Base-by-base conservation (phyloP, 148 eudicot genomes). In the Spergularia bocconei region DNA sequence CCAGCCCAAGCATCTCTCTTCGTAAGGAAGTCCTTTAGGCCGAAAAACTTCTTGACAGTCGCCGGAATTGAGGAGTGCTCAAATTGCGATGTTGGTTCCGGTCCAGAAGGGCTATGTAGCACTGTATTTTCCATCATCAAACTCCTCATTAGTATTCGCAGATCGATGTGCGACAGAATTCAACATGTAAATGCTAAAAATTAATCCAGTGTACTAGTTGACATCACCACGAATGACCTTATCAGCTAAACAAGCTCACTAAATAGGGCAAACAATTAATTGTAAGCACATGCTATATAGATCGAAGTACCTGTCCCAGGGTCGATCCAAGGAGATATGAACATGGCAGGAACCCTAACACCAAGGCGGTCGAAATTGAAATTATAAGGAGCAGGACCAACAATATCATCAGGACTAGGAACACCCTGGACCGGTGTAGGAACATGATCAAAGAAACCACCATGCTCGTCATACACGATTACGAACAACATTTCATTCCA, bases 11-110 rank as follows among this genome's bases (percentile, higher is more conserved):
- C 93, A 63, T 92, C 96, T 48, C 96, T 82, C 44, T 86, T 82
- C 0, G 91, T 90, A 63, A 92, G 82, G 70, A 92, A 92, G 29
- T 90, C 85, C 65, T 85, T 90, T 71, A 92, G 51, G 71, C 90
- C 89, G 82, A 92, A 92, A 21, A 92, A 69, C 85, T 92, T 92
- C 75, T 90, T 92, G 11, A 92, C 85, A 5, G 93, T 90, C 41
- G 97, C 97, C 16, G 91, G 88, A 47, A 92, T 85, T 8, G 95
- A 92, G 7, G 98, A 92, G 72, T 92, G 96, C 74, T 90, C 96
- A 58, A 75, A 92, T 61, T 88, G 86, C 19, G 96, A 92, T 67
- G 91, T 84, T 10, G 85, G 80, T 70, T 81, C 36, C 55, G 98
- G 96, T 48, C 98, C 96, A 54, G 85, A 80, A 19, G 98, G 96